Base-by-base conservation (phyloP, 2,329 filamentous ascomycete species). In the Magnaporthiopsis rhizophila region DNA sequence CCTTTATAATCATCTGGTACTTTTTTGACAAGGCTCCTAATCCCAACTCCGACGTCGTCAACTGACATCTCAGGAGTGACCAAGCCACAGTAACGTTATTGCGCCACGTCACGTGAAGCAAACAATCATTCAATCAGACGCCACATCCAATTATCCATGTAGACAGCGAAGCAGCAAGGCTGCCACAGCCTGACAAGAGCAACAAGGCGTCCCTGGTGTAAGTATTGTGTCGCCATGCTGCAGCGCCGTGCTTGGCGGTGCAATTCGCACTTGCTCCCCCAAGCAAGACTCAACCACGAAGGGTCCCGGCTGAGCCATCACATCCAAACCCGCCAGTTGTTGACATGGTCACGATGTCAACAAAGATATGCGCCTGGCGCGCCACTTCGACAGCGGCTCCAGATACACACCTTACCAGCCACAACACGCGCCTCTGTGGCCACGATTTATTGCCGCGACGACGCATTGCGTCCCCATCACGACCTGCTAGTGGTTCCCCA, bases 81-180 rank as follows among this genome's bases (percentile, higher is more conserved):
- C 58, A 36, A 36, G 58, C 58, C 21, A 36, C 58, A 53, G 21
- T 36, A 60, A 36, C 30, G 34, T 3, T 28, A 7, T 26, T 12
- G 21, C 30, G 18, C 58, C 58, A 60, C 58, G 18, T 21, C 58
- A 60, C 58, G 58, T 60, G 58, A 60, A 18, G 13, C 58, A n/a
- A 24, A 21, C 24, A 13, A 13, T 5, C 34, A 36, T 60, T 36
- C 58, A 36, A n/a, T 34, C 28, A n/a, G n/a, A 24, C 45, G 45
- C 45, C 45, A 53, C 45, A 21, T 21, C 21, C 45, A 53, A 53
- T 53, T 53, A 21, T 60, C 28, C 12, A n/a, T 21, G 58, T 36
- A 9, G 26, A 30, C 9, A 60, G 38, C 58, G 8, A 28, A 26
- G 21, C 34, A 30, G 28, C 8, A 45, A 45, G 9, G 18, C 58